Evolutionary conservation across 139 green algal species (phyloP).

Genomic region (Chlamydomonas urium): DNA sequence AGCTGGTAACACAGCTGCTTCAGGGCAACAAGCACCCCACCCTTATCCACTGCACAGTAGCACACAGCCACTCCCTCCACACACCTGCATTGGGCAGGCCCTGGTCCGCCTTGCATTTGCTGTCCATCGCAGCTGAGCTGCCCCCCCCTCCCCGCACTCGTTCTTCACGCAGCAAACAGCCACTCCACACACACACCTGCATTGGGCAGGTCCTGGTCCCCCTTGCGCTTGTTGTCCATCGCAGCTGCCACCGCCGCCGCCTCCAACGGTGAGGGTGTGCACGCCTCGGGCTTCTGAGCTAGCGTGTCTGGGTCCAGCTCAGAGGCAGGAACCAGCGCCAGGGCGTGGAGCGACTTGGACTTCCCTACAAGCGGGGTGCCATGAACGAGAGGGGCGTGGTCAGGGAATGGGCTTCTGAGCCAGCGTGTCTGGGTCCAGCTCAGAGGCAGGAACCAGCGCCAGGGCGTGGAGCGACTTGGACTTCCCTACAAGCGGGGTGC

Average conservation of each 20-base stretch:
- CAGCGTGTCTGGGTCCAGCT: constrained; percentile 59
- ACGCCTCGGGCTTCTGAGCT: constrained; percentile 42
- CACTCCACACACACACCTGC: background rate
- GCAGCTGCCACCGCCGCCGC: background rate
- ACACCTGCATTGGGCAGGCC: constrained; percentile 4
- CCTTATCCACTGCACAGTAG: no score
- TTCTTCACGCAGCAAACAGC: background rate
- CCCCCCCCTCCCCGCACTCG: background rate
- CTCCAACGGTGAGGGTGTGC: constrained; percentile 57
- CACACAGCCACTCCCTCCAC: no score
- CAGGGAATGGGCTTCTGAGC: constrained; percentile 43
- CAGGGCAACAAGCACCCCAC: no score
- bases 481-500: constrained; percentile 16
- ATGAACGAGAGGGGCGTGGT: no score
- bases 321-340: constrained; percentile 62
- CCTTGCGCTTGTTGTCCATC: constrained; percentile 21
- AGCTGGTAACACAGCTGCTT: no score
- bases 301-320: constrained; percentile 59
- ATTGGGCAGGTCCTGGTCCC: constrained; percentile 13
- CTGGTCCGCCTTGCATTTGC: background rate
- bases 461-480: constrained; percentile 16
- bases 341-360: constrained; percentile 73
- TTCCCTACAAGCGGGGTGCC: no score
- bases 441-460: constrained; percentile 53
- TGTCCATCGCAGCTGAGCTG: background rate